A percentile compares a stretch with the other conserved stretches of the same genome.
Evolutionary conservation across 164 flowering plant species (phyloP).

Genomic region (Stephania cephalantha): DNA sequence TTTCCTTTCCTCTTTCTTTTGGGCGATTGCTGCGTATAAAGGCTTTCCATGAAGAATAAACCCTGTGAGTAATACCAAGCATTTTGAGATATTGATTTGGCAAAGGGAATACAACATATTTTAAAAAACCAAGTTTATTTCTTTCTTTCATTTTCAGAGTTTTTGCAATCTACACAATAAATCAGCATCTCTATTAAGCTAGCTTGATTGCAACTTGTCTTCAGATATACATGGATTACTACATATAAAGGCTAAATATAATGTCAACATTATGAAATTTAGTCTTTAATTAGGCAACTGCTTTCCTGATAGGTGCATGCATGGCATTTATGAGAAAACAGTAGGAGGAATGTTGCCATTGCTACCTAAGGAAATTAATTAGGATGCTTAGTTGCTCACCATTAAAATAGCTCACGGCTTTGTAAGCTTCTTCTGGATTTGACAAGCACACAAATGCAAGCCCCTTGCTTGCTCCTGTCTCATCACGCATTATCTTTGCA

Average conservation of each 20-base stretch:
- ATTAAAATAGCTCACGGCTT: conserved; percentile 5
- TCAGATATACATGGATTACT: no score
- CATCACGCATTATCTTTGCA: conserved; percentile 6
- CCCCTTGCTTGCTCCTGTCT: conserved; percentile 8
- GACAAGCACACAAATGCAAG: conserved; percentile 13
- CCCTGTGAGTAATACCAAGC: neutral
- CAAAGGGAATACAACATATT: no score
- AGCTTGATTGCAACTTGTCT: no score
- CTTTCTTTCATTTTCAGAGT: no score
- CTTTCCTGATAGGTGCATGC: neutral
- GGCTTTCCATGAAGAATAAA: conserved; percentile 6
- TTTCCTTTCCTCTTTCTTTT: neutral
- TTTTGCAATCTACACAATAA: no score
- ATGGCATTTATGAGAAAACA: neutral
- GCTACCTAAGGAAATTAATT: neutral
- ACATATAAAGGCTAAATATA: no score
- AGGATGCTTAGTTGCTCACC: neutral
- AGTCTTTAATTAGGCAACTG: no score
- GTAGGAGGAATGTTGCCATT: neutral
- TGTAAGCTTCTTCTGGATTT: conserved; percentile 6
- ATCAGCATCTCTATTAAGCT: no score
- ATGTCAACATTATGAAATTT: no score
- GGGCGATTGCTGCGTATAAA: conserved; percentile 2
- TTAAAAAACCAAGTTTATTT: no score
- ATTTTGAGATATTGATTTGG: neutral